phyloP scores from a whole-genome alignment of 768 basidiomycete species.

The Exidia glandulosa region DNA sequence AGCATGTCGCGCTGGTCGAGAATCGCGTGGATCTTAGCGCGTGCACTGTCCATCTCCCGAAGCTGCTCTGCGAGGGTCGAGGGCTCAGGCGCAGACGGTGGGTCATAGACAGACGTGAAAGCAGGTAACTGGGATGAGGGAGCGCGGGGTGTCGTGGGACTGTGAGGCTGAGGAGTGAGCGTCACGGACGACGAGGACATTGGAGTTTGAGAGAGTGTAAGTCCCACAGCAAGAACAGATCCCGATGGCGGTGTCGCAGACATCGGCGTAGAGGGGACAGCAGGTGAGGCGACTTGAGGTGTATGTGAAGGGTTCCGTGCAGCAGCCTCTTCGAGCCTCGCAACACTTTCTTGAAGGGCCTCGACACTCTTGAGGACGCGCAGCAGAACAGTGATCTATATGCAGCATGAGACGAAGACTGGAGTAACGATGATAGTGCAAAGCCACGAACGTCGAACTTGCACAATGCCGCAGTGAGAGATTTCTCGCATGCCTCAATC shows the following conservation, averaged over 20 bases:
- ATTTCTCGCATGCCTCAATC: conserved; percentile 40
- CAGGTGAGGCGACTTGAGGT: too few relatives aligned
- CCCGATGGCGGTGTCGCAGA: too few relatives aligned
- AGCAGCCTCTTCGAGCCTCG: too few relatives aligned
- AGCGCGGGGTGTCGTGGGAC: neutral
- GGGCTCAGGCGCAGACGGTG: neutral
- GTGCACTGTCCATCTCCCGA: conserved; percentile 27
- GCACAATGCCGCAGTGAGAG: conserved; percentile 42
- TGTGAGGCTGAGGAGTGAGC: neutral
- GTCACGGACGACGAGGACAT: conserved; percentile 3
- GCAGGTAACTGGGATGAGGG: neutral
- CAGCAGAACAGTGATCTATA: conserved; percentile 39
- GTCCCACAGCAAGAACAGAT: too few relatives aligned
- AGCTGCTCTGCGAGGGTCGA: conserved; percentile 12
- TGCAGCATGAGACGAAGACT: too few relatives aligned
- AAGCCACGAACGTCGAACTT: conserved; percentile 38
- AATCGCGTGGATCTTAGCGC: conserved; percentile 26
- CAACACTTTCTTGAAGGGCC: conserved; percentile 5
- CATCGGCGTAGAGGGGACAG: too few relatives aligned
- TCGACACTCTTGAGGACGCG: conserved; percentile 44
- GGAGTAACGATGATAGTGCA: too few relatives aligned
- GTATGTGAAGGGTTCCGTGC: too few relatives aligned
- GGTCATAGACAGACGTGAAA: neutral
- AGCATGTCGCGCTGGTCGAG: conserved; percentile 47
- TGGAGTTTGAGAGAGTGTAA: neutral